Evolutionary conservation across 306 rosid genomes (phyloP).

Genomic region (Canavalia ensiformis): DNA sequence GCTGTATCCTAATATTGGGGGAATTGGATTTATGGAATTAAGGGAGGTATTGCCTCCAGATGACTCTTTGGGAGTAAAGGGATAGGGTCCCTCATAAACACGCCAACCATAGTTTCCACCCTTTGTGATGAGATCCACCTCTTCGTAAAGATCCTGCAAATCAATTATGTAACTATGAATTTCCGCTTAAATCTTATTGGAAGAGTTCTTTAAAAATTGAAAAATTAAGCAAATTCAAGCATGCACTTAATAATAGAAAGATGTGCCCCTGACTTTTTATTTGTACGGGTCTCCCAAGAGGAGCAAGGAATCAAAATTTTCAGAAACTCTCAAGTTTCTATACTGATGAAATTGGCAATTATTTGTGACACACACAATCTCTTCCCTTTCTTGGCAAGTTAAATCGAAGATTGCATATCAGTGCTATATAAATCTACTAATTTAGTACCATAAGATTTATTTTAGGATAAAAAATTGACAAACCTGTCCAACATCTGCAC

Average conservation of each 20-base stretch:
- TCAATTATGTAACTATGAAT: slow-evolving; percentile 22
- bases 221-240: neutral
- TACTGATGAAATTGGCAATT: slow-evolving; percentile 2
- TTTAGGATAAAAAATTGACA: slow-evolving; percentile 24
- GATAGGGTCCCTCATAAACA: slow-evolving; percentile 77
- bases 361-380: neutral
- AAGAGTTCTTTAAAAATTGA: neutral
- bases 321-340: neutral
- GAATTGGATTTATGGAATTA: slow-evolving; percentile 62
- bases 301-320: neutral
- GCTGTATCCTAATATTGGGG: slow-evolving; percentile 81
- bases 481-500: slow-evolving; percentile 93
- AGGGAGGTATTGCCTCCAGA: slow-evolving; percentile 69
- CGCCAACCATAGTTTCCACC: slow-evolving; percentile 99
- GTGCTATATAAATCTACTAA: neutral
- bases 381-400: neutral
- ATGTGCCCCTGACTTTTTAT: neutral
- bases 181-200: neutral
- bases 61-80: slow-evolving; percentile 49
- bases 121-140: slow-evolving; percentile 87
- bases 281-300: neutral
- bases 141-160: slow-evolving; percentile 80
- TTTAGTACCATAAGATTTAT: neutral
- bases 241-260: neutral
- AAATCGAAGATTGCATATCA: neutral